Percentiles rank a stretch among this genome's conserved stretches.
These are phyloP conservation scores for Kazachstania kunashirensis DNA, from an alignment of 805 yeast genomes.

Conservation along the genomic window DNA sequence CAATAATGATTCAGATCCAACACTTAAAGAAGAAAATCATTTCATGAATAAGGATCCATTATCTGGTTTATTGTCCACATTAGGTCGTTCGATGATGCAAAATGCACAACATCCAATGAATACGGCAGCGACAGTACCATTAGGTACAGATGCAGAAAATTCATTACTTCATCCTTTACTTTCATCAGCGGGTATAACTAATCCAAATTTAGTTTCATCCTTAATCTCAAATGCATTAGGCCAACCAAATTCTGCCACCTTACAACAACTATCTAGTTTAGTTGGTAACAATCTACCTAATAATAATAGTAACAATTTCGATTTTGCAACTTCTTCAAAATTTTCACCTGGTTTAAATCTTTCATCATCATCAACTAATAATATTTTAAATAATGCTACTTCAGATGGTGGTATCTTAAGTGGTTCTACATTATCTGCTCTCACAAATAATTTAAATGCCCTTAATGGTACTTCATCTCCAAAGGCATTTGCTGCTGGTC, in stretches of 20 bases:
- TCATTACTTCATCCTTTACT: background rate
- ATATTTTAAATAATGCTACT: background rate
- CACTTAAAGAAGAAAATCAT: too few relatives aligned
- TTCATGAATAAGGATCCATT: conserved; percentile 9
- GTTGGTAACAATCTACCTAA: background rate
- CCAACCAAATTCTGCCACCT: background rate
- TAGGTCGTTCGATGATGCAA: background rate
- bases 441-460: background rate
- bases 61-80: background rate
- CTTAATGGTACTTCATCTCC: background rate
- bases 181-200: background rate
- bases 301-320: background rate
- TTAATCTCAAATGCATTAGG: background rate
- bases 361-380: too few relatives aligned
- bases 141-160: background rate
- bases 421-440: background rate
- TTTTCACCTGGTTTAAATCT: too few relatives aligned
- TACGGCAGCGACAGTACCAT: background rate
- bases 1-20: too few relatives aligned
- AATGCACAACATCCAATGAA: background rate
- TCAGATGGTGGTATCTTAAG: background rate
- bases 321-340: too few relatives aligned
- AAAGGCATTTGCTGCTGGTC: conserved; percentile 3
- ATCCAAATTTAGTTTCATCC: conserved; percentile 1
- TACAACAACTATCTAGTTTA: background rate